Percentiles rank a stretch among this genome's conserved stretches.
phyloP scores from a whole-genome alignment of 164 flowering plant genomes.

The Piper longum region DNA sequence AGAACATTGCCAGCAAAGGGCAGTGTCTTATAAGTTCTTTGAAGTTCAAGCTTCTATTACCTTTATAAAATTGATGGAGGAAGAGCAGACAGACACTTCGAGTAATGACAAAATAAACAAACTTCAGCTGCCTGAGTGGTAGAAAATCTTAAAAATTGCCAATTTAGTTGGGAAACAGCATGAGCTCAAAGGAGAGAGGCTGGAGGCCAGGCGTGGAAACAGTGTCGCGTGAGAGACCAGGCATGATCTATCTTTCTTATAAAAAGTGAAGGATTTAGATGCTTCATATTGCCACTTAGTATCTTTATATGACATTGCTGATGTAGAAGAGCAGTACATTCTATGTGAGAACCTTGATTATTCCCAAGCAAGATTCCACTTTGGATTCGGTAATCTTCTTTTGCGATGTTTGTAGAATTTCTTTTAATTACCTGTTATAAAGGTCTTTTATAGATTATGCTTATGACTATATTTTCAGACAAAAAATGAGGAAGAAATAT shows the following conservation, averaged over 20 bases:
- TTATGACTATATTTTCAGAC: constrained; percentile 62
- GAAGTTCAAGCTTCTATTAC: no score
- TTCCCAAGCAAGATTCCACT: constrained; percentile 97
- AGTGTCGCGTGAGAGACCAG: no score
- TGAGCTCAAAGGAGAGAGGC: no score
- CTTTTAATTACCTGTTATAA: background rate
- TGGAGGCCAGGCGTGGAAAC: no score
- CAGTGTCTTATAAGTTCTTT: no score
- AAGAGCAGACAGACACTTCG: no score
- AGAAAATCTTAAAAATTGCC: no score
- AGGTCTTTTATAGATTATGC: background rate
- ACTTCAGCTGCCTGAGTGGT: no score
- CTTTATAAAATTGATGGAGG: no score
- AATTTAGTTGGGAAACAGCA: no score
- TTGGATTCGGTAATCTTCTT: constrained; percentile 67
- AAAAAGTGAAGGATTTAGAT: background rate
- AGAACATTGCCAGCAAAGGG: no score
- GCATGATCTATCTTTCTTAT: constrained; percentile 2
- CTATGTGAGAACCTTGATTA: constrained; percentile 63
- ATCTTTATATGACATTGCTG: background rate
- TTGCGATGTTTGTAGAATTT: background rate
- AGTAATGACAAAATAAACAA: no score
- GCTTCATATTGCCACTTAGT: background rate
- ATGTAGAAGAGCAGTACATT: constrained; percentile 85
- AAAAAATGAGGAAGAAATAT: constrained; percentile 88